phyloP scores from a whole-genome alignment of 352 stramenopile species.

The Pythium monospermum region DNA sequence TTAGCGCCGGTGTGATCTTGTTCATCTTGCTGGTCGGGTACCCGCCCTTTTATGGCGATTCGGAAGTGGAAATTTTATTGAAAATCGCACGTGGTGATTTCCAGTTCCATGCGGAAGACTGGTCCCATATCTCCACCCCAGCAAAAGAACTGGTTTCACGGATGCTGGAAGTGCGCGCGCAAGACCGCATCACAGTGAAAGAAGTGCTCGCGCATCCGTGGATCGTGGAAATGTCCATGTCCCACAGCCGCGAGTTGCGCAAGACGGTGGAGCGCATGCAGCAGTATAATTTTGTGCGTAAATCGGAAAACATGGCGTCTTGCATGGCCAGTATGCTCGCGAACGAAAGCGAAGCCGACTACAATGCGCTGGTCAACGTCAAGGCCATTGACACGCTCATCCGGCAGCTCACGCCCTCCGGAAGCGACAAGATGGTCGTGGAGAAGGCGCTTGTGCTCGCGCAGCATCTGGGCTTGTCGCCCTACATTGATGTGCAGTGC shows the following conservation, averaged over 20 bases:
- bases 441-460: slow-evolving; percentile 46
- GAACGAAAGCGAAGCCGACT: slow-evolving; percentile 53
- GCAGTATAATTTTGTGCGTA: slow-evolving; percentile 76
- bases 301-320: slow-evolving; percentile 69
- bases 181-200: slow-evolving; percentile 68
- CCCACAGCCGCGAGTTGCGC: slow-evolving; percentile 26
- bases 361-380: slow-evolving; percentile 44
- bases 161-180: slow-evolving; percentile 70
- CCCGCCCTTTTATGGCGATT: slow-evolving; percentile 68
- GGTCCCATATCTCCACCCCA: slow-evolving; percentile 42
- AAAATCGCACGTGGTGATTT: slow-evolving; percentile 76
- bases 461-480: slow-evolving; percentile 50
- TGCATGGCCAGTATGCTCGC: slow-evolving; percentile 56
- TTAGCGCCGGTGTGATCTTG: slow-evolving; percentile 76
- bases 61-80: slow-evolving; percentile 68
- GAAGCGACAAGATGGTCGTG: slow-evolving; percentile 39
- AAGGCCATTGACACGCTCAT: slow-evolving; percentile 65
- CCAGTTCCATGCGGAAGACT: slow-evolving; percentile 61
- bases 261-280: slow-evolving; percentile 52
- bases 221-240: slow-evolving; percentile 29
- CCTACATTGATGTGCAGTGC: slow-evolving; percentile 52
- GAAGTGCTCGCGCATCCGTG: slow-evolving; percentile 61
- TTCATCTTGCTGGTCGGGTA: slow-evolving; percentile 79
- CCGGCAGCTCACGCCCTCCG: slow-evolving; percentile 50
- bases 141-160: slow-evolving; percentile 64